Percentiles rank a stretch among this genome's conserved stretches.
phyloP scores from a whole-genome alignment of 2,329 filamentous ascomycete genomes.

The Penicillium sp. region DNA sequence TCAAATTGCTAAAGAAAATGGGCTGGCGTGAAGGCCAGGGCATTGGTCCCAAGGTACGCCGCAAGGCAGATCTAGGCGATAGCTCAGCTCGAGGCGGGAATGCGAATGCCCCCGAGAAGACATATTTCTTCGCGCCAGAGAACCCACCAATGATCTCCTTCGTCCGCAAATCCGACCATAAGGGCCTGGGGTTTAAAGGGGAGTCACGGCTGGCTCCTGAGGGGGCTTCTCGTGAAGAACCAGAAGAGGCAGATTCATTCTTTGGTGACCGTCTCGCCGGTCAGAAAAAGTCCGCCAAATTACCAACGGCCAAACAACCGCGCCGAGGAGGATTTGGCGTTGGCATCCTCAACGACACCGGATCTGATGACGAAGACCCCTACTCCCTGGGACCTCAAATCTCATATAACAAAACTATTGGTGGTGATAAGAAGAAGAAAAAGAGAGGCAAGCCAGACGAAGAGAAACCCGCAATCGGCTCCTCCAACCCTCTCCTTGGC shows the following conservation, averaged over 20 bases:
- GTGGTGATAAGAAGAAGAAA: slow-evolving; percentile 79
- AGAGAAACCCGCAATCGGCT: slow-evolving; percentile 47
- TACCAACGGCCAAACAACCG: slow-evolving; percentile 58
- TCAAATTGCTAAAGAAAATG: slow-evolving; percentile 85
- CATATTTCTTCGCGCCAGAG: slow-evolving; percentile 82
- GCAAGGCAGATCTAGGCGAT: slow-evolving; percentile 71
- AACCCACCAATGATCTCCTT: slow-evolving; percentile 68
- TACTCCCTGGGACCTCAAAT: slow-evolving; percentile 92
- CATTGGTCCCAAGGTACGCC: slow-evolving; percentile 81
- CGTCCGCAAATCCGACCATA: slow-evolving; percentile 49
- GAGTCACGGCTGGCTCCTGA: slow-evolving; percentile 39
- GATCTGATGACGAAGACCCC: slow-evolving; percentile 92
- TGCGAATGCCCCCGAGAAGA: slow-evolving; percentile 41
- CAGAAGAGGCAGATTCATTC: slow-evolving; percentile 39
- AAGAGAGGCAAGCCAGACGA: slow-evolving; percentile 55
- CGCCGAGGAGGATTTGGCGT: slow-evolving; percentile 76
- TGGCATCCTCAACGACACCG: slow-evolving; percentile 87
- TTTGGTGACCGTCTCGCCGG: slow-evolving; percentile 39
- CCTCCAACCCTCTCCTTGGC: slow-evolving; percentile 67
- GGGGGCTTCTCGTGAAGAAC: slow-evolving; percentile 20
- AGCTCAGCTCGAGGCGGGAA: slow-evolving; percentile 45
- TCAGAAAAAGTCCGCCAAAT: slow-evolving; percentile 40
- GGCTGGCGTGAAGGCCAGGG: slow-evolving; percentile 95
- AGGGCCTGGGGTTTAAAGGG: slow-evolving; percentile 52
- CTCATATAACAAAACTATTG: slow-evolving; percentile 80